A percentile compares a stretch with the other conserved stretches of the same genome.
phyloP scores from a whole-genome alignment of 345 rosid genomes.

The Anacardium occidentale region DNA sequence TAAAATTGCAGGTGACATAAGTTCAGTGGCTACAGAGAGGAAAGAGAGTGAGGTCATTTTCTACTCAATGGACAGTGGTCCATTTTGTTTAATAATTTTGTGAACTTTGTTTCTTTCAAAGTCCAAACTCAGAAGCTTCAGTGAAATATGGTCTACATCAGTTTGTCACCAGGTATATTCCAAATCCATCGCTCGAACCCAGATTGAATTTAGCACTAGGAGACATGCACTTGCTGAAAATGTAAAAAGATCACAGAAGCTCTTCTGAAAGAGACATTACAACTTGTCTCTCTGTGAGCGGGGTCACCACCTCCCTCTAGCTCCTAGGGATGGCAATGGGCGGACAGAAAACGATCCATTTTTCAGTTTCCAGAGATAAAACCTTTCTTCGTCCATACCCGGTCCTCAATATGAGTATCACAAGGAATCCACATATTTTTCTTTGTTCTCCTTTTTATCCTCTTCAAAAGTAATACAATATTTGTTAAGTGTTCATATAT shows the following conservation, averaged over 20 bases:
- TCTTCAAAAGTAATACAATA: too few species aligned
- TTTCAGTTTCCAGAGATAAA: too few species aligned
- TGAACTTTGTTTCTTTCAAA: not conserved
- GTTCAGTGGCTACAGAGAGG: too few species aligned
- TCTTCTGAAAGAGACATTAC: constrained; percentile 9
- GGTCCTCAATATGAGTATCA: too few species aligned
- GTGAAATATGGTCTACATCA: not conserved
- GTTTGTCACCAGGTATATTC: not conserved
- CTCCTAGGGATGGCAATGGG: too few species aligned
- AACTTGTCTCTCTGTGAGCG: constrained; percentile 10
- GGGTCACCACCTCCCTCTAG: too few species aligned
- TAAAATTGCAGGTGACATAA: too few species aligned
- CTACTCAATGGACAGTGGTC: not conserved
- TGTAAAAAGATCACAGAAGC: not conserved
- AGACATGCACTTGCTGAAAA: not conserved
- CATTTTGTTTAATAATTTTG: not conserved
- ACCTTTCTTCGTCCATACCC: too few species aligned
- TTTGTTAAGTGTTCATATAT: too few species aligned
- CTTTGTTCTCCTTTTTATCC: too few species aligned
- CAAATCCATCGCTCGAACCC: constrained; percentile 5
- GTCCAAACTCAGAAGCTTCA: not conserved
- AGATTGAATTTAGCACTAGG: not conserved
- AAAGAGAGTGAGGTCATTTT: not conserved
- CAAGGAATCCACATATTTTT: too few species aligned
- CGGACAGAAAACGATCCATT: too few species aligned